These are phyloP conservation scores for Hansenula anomala DNA, from an alignment of 1,139 yeast genomes.

Conservation along the genomic window DNA sequence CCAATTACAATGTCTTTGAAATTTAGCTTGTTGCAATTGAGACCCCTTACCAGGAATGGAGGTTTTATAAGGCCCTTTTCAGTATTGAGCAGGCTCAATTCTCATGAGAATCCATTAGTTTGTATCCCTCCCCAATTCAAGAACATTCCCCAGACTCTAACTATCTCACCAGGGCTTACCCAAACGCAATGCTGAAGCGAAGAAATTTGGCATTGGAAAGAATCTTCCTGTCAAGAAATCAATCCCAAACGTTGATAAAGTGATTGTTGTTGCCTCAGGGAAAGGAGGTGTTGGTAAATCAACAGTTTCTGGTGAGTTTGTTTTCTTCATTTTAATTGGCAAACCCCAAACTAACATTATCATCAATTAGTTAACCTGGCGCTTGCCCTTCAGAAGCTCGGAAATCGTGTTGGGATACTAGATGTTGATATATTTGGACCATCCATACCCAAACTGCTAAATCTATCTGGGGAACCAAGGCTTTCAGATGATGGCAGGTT, in stretches of 20 bases:
- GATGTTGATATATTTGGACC: slow-evolving; percentile 90
- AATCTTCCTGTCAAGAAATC: slow-evolving; percentile 52
- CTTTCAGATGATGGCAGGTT: slow-evolving; percentile 51
- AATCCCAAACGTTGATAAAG: slow-evolving; percentile 57
- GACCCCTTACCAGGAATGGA: too few species aligned
- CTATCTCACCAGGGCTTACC: slow-evolving; percentile 44
- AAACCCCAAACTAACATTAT: too few species aligned
- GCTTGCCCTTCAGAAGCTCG: slow-evolving; percentile 48
- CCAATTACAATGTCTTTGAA: too few species aligned
- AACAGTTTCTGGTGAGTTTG: slow-evolving; percentile 28
- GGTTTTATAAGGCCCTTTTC: not conserved
- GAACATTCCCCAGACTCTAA: not conserved
- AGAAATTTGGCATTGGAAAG: slow-evolving; percentile 31
- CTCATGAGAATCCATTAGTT: slow-evolving; percentile 52
- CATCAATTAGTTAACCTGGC: slow-evolving; percentile 53
- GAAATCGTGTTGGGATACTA: slow-evolving; percentile 60
- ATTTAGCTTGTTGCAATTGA: too few species aligned
- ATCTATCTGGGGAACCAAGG: slow-evolving; percentile 63
- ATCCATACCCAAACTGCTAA: slow-evolving; percentile 66
- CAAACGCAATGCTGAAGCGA: slow-evolving; percentile 29
- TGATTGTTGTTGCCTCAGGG: slow-evolving; percentile 71
- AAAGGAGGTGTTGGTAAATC: slow-evolving; percentile 76
- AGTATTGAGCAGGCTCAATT: not conserved
- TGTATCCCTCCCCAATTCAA: slow-evolving; percentile 15
- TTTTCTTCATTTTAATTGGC: too few species aligned